Percentiles rank a stretch among this genome's conserved stretches.
These are phyloP conservation scores for Begonia masoniana DNA, from an alignment of 306 rosid species.

Conservation along the genomic window DNA sequence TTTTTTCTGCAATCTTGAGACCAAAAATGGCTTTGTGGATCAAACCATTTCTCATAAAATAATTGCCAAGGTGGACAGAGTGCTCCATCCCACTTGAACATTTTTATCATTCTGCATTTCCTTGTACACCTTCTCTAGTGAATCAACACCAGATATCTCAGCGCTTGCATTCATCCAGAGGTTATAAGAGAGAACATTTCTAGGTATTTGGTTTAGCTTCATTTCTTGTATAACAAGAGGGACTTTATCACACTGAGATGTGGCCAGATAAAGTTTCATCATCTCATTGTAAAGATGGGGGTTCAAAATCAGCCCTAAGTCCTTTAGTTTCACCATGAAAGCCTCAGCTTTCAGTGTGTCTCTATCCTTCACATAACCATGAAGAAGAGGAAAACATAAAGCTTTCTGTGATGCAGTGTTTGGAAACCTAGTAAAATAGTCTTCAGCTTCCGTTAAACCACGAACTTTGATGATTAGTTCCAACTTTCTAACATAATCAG, in stretches of 20 bases:
- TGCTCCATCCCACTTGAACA: conserved; percentile 86
- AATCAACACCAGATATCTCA: conserved; percentile 29
- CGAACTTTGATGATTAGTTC: conserved; percentile 34
- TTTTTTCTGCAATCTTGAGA: conserved; percentile 46
- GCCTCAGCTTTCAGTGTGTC: conserved; percentile 46
- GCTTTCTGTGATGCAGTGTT: conserved; percentile 45
- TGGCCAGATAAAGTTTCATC: conserved; percentile 72
- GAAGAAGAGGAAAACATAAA: conserved; percentile 45
- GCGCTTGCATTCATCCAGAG: conserved; percentile 69
- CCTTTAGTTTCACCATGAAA: conserved; percentile 55
- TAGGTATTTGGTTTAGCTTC: conserved; percentile 49
- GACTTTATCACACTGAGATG: conserved; percentile 44
- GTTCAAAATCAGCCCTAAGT: conserved; percentile 44
- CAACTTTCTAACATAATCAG: conserved; percentile 44
- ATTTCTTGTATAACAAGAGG: conserved; percentile 51
- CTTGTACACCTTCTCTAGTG: conserved; percentile 40
- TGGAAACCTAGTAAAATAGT: conserved; percentile 32
- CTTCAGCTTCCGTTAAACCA: conserved; percentile 56
- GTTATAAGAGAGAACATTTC: conserved; percentile 68
- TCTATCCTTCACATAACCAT: conserved; percentile 37
- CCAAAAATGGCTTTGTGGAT: conserved; percentile 40
- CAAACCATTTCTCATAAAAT: conserved; percentile 39
- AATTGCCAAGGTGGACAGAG: conserved; percentile 53
- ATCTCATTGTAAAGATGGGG: conserved; percentile 67
- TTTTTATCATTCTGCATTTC: conserved; percentile 47